Percentiles rank a stretch among this genome's conserved stretches.
These are phyloP conservation scores for Dimargaris xerosporica DNA, from an alignment of 192 early-diverging fungal genomes.

Conservation along the genomic window DNA sequence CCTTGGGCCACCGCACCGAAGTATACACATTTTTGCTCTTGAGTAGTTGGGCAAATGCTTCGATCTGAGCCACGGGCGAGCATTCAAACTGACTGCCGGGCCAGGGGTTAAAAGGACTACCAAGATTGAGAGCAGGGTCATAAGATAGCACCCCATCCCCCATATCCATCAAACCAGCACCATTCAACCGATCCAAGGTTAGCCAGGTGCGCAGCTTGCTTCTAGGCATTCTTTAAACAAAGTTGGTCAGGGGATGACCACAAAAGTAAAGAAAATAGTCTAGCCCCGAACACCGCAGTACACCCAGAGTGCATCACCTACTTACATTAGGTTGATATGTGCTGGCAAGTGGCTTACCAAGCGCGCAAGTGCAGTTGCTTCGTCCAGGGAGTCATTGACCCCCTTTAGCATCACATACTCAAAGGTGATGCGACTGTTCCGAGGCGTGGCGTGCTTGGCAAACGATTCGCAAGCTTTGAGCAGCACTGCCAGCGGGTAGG, in stretches of 20 bases:
- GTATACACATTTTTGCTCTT: slow-evolving; percentile 33
- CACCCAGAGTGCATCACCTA: not conserved
- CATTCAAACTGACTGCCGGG: slow-evolving; percentile 52
- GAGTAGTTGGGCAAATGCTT: slow-evolving; percentile 36
- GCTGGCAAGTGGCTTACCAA: slow-evolving; percentile 47
- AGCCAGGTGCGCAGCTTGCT: not conserved
- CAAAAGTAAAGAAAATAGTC: not conserved
- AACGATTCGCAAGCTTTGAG: slow-evolving; percentile 55
- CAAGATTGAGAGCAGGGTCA: not conserved
- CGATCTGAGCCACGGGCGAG: slow-evolving; percentile 35
- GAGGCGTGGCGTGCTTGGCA: slow-evolving; percentile 29
- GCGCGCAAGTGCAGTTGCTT: slow-evolving; percentile 49
- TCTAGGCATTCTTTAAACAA: not conserved
- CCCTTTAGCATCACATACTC: slow-evolving; percentile 82
- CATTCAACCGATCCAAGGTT: not conserved
- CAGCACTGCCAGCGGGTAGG: slow-evolving; percentile 54
- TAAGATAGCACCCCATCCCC: not conserved
- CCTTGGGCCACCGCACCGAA: slow-evolving; percentile 43
- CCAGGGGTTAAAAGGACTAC: slow-evolving; percentile 78
- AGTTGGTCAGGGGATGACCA: slow-evolving; percentile 7
- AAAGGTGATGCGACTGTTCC: slow-evolving; percentile 65
- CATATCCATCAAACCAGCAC: not conserved
- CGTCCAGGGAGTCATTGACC: slow-evolving; percentile 59
- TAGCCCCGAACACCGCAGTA: too few relatives aligned
- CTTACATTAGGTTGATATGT: slow-evolving; percentile 60